phyloP scores from a whole-genome alignment of 345 rosid species.

The Triadica sebifera region DNA sequence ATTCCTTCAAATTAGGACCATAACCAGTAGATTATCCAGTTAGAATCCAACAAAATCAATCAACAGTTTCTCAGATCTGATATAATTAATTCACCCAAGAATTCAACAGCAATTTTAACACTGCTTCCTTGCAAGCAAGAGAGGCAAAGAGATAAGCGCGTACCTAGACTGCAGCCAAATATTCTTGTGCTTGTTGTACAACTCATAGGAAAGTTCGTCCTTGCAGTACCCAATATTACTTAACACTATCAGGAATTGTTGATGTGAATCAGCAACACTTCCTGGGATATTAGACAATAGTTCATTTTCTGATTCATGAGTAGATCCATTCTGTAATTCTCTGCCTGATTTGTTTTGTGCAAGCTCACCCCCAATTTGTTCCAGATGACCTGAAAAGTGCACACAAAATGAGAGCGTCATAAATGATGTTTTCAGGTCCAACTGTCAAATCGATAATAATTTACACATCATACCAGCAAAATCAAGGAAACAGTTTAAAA shows the following conservation, averaged over 20 bases:
- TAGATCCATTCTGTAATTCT: slow-evolving; percentile 67
- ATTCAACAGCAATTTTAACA: no score
- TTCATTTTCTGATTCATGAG: slow-evolving; percentile 46
- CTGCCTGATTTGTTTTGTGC: slow-evolving; percentile 48
- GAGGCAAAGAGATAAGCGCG: slow-evolving; percentile 9
- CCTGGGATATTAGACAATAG: slow-evolving; percentile 51
- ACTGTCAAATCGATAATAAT: slow-evolving; percentile 5
- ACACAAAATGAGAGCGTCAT: slow-evolving; percentile 19
- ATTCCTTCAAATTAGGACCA: neutral
- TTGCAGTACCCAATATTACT: slow-evolving; percentile 97
- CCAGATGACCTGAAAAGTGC: slow-evolving; percentile 51
- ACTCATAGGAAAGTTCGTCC: slow-evolving; percentile 77
- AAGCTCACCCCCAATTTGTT: slow-evolving; percentile 57
- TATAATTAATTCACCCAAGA: neutral
- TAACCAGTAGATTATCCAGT: neutral
- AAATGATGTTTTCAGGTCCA: slow-evolving; percentile 8
- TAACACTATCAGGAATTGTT: slow-evolving; percentile 68
- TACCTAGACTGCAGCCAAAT: slow-evolving; percentile 80
- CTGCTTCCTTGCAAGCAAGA: no score
- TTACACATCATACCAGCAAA: slow-evolving; percentile 68
- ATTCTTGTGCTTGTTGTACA: slow-evolving; percentile 73
- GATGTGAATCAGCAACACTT: slow-evolving; percentile 68
- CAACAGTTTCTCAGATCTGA: neutral
- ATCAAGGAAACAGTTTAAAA: slow-evolving; percentile 92
- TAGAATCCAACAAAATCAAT: neutral